Percentiles rank a stretch among this genome's conserved stretches.
Conservation (phyloP, 345 rosid species). For the Isatis tinctoria region DNA sequence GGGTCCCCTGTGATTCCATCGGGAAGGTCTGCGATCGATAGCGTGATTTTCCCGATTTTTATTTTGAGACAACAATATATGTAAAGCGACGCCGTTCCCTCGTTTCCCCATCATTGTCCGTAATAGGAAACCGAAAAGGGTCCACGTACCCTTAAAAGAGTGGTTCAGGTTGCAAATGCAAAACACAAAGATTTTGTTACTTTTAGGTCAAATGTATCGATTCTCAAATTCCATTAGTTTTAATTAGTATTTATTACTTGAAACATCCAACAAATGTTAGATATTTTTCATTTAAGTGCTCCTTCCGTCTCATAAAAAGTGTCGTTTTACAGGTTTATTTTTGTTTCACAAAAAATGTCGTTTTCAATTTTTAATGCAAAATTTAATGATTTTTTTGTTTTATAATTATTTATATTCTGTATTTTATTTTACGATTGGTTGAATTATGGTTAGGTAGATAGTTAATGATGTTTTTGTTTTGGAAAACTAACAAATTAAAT, state of each 20-base stretch:
- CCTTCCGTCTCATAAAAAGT: too few relatives aligned
- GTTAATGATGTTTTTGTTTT: too few relatives aligned
- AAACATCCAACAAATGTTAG: not conserved
- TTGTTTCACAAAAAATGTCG: too few relatives aligned
- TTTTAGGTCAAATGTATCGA: conserved; percentile 17
- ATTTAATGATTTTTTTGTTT: not conserved
- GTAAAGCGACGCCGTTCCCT: conserved; percentile 13
- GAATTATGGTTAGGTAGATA: too few relatives aligned
- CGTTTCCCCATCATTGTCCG: conserved; percentile 11
- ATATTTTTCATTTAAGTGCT: too few relatives aligned
- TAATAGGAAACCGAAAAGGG: conserved; percentile 5
- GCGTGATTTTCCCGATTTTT: not conserved
- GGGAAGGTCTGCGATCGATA: conserved; percentile 21
- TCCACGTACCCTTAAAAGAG: conserved; percentile 27
- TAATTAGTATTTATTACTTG: not conserved
- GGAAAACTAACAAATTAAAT: too few relatives aligned
- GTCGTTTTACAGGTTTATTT: too few relatives aligned
- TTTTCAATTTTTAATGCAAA: too few relatives aligned
- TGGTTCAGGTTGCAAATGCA: conserved; percentile 30
- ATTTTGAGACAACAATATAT: not conserved
- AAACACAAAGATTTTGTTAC: conserved; percentile 6
- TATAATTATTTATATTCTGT: not conserved
- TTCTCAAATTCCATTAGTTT: not conserved
- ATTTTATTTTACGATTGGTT: too few relatives aligned
- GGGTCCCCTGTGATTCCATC: conserved; percentile 22